These are phyloP conservation scores for Adansonia gregorii DNA, from an alignment of 441 rosid species.

Conservation along the genomic window DNA sequence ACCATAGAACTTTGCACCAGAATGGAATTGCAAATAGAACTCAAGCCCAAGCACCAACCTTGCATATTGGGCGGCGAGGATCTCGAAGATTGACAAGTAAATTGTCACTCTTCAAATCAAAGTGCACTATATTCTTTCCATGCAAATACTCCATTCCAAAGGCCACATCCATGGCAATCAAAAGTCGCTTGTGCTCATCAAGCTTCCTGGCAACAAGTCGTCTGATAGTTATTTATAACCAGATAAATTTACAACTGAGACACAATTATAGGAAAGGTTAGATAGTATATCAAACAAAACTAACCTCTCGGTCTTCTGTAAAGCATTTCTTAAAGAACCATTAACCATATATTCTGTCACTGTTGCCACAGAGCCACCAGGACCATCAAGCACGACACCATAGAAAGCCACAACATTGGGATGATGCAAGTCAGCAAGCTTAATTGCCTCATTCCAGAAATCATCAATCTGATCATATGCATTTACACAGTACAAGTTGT, in stretches of 20 bases:
- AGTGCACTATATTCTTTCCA: constrained; percentile 66
- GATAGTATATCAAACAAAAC: neutral
- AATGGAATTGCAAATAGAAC: neutral
- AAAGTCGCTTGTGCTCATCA: constrained; percentile 54
- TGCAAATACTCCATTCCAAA: constrained; percentile 81
- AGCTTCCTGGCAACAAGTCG: constrained; percentile 22
- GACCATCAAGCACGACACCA: constrained; percentile 73
- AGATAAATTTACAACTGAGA: neutral
- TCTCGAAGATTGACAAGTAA: constrained; percentile 59
- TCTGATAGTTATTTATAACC: neutral
- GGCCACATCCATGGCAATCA: constrained; percentile 72
- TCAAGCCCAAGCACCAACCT: constrained; percentile 39
- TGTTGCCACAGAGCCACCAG: constrained; percentile 69
- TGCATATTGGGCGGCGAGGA: constrained; percentile 71
- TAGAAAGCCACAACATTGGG: constrained; percentile 94
- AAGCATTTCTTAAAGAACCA: constrained; percentile 64
- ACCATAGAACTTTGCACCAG: neutral
- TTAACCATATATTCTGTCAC: constrained; percentile 74
- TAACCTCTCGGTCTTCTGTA: constrained; percentile 57
- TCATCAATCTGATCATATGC: constrained; percentile 46
- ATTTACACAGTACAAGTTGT: neutral
- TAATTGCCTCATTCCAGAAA: constrained; percentile 80
- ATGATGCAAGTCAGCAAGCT: constrained; percentile 87
- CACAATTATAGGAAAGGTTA: neutral
- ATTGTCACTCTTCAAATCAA: constrained; percentile 73